phyloP scores from a whole-genome alignment of 495 filamentous ascomycete genomes.

The Letharia lupina region DNA sequence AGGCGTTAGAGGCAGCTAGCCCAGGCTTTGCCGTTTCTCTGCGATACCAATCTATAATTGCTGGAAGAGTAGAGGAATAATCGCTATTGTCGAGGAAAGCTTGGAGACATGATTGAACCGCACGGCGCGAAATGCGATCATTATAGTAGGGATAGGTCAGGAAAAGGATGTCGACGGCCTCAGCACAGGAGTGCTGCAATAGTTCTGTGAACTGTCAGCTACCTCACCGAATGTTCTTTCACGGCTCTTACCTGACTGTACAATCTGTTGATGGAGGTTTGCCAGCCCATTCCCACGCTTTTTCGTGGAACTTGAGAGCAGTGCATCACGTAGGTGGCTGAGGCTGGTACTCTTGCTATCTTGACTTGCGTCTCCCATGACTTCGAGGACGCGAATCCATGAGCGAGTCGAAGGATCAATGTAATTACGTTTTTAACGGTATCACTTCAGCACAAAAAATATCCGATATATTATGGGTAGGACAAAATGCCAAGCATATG shows the following conservation, averaged over 20 bases:
- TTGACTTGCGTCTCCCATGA: slow-evolving; percentile 11
- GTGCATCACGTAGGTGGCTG: slow-evolving; percentile 7
- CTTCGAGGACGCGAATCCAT: background rate
- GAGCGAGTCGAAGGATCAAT: background rate
- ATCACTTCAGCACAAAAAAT: background rate
- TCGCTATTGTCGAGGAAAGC: slow-evolving; percentile 49
- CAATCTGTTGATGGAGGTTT: slow-evolving; percentile 36
- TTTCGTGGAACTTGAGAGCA: slow-evolving; percentile 40
- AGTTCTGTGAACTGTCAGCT: slow-evolving; percentile 25
- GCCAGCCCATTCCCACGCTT: slow-evolving; percentile 38
- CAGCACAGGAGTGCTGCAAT: slow-evolving; percentile 30
- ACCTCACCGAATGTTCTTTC: background rate
- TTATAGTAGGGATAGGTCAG: slow-evolving; percentile 78
- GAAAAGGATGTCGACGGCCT: slow-evolving; percentile 64
- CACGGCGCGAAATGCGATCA: slow-evolving; percentile 74
- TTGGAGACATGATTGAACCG: slow-evolving; percentile 67
- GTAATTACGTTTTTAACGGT: background rate
- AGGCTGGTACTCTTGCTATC: slow-evolving; percentile 10
- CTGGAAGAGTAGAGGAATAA: slow-evolving; percentile 18
- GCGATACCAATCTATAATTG: slow-evolving; percentile 30
- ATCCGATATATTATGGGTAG: background rate
- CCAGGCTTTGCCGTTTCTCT: slow-evolving; percentile 63
- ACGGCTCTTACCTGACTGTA: slow-evolving; percentile 32
- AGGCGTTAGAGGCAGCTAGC: slow-evolving; percentile 69
- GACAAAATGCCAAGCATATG: background rate